A percentile compares a stretch with the other conserved stretches of the same genome.
These are phyloP conservation scores for Dichotomocladium elegans DNA, from an alignment of 371 early-diverging fungal species.

Conservation along the genomic window DNA sequence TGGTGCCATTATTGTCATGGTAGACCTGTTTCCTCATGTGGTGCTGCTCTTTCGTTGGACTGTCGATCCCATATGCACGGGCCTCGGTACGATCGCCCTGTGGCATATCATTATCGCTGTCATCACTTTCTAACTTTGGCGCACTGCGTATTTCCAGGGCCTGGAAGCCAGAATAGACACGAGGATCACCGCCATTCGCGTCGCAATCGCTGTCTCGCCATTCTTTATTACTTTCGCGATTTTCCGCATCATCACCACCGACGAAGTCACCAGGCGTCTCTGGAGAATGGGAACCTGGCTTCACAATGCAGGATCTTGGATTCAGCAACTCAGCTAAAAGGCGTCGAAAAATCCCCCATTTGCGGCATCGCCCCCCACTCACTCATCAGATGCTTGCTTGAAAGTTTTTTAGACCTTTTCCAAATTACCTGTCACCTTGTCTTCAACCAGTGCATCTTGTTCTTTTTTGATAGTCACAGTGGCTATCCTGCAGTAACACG, in stretches of 20 bases:
- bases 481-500: neutral
- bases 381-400: neutral
- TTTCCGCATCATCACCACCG: no score
- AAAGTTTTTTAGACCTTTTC: no score
- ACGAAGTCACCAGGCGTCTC: no score
- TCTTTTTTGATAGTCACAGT: neutral
- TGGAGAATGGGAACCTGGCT: no score
- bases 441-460: neutral
- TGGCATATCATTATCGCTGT: neutral
- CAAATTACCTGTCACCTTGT: neutral
- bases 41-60: neutral
- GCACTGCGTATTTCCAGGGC: no score
- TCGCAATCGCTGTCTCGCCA: no score
- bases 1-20: neutral
- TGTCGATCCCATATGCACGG: neutral
- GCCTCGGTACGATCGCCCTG: neutral
- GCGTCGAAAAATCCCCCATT: slow-evolving; percentile 10
- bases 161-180: neutral
- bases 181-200: no score
- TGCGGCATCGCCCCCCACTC: neutral
- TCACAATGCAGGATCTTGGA: no score
- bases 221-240: no score
- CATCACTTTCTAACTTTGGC: neutral
- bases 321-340: no score
- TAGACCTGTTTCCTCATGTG: neutral